Percentiles rank a stretch among this genome's conserved stretches.
Conservation (phyloP, 768 basidiomycete genomes). For the Dentipellis fragilis region DNA sequence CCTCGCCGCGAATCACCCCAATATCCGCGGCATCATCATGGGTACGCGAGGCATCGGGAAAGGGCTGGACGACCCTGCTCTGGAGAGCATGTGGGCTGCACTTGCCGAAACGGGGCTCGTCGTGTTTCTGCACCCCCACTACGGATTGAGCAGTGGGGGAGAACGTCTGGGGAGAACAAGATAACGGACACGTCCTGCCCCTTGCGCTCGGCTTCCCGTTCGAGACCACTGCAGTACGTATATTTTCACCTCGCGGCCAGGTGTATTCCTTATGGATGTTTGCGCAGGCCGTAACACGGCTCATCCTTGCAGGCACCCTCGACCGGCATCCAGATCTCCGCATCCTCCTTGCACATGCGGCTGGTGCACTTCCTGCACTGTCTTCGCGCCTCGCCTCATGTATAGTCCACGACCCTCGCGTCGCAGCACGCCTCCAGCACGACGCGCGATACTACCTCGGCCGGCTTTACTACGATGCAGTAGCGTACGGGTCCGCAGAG, state of each 20-base stretch:
- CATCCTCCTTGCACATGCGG: conserved; percentile 79
- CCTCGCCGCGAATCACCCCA: conserved; percentile 44
- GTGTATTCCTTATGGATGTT: not conserved
- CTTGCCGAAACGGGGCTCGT: conserved; percentile 61
- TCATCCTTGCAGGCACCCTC: conserved; percentile 73
- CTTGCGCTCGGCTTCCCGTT: conserved; percentile 85
- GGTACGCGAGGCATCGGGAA: conserved; percentile 71
- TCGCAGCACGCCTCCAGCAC: conserved; percentile 62
- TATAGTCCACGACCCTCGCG: conserved; percentile 76
- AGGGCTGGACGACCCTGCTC: conserved; percentile 68
- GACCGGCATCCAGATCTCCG: conserved; percentile 71
- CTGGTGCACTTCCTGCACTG: conserved; percentile 73
- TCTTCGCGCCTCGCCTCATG: conserved; percentile 82
- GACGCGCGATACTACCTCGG: conserved; percentile 82
- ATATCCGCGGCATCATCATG: conserved; percentile 73
- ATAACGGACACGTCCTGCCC: conserved; percentile 83
- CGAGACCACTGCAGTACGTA: conserved; percentile 75
- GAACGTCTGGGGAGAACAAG: conserved; percentile 63
- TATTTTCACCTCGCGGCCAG: not conserved
- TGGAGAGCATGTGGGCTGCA: conserved; percentile 79
- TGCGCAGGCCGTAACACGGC: conserved; percentile 54
- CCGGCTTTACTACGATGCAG: conserved; percentile 73
- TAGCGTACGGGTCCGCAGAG: conserved; percentile 84
- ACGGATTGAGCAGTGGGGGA: conserved; percentile 51
- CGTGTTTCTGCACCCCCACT: conserved; percentile 82